Base-by-base conservation (phyloP, 2,329 filamentous ascomycete species). In the Fusarium incarnatum region DNA sequence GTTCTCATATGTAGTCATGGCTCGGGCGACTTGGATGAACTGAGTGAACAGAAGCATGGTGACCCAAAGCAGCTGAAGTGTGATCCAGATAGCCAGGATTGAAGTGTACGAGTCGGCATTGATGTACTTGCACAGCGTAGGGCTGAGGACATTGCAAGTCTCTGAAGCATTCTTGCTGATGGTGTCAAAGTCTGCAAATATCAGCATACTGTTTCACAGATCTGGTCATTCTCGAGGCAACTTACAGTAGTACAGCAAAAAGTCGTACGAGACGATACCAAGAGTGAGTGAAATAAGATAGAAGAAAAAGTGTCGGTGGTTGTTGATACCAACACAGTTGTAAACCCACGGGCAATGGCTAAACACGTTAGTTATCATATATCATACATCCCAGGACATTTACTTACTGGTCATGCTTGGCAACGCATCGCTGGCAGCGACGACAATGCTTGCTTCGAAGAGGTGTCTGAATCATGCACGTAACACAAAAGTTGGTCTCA, bases 331-430 rank as follows among this genome's bases (percentile, higher is more conserved):
- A 44, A 99, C 89, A 76, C 96, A 99, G 80, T 98, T 98, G 81
- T 97, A 92, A 25, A 98, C 93, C 96, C 96, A 99, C 0, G 96
- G 96, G 77, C 96, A 99, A 78, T 99, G 96, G 77, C 94, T 97
- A 59, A 30, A 20, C 16, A 8, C 57, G 80, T 74, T 78, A 77
- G 70, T 74, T 78, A 77, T 68, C 20, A 52, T 47, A 22, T 15
- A 12, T 1, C 11, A 40, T 41, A 13, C 13, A 18, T 8, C 5
- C 3, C 5, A 20, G 13, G 23, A 20, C 15, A 18, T 12, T 12
- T 25, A 71, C 93, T 86, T 82, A 97, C 94, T 99, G 96, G 78
- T 99, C 96, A 81, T 97, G 94, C 80, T 97, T 97, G 57, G 95
- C 94, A 56, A 99, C 93, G 79, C 96, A 99, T 70, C 95, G 92